phyloP scores from a whole-genome alignment of 2,329 filamentous ascomycete species.

The Ceratocystis harringtonii region DNA sequence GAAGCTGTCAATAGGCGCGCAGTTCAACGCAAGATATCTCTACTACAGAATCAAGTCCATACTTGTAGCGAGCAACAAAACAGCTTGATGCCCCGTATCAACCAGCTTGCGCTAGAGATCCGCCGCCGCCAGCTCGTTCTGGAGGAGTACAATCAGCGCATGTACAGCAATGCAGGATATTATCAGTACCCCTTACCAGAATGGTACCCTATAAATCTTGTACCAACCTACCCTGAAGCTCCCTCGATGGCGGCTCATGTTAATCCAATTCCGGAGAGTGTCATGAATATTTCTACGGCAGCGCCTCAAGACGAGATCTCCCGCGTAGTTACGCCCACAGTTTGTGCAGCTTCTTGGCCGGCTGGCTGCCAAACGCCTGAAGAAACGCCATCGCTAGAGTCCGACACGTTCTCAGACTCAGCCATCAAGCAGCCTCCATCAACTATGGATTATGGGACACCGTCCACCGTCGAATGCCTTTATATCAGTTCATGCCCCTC shows the following conservation, averaged over 20 bases:
- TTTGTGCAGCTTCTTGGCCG: background rate
- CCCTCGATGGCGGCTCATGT: background rate
- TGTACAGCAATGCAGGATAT: background rate
- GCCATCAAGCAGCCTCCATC: slow-evolving; percentile 4
- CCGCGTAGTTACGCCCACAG: background rate
- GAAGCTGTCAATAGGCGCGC: slow-evolving; percentile 8
- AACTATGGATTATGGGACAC: background rate
- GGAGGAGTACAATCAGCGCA: slow-evolving; percentile 14
- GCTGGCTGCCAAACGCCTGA: background rate
- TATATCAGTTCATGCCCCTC: slow-evolving; percentile 13
- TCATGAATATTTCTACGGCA: background rate
- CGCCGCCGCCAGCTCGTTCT: slow-evolving; percentile 14
- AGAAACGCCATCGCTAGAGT: slow-evolving; percentile 11
- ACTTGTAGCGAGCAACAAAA: slow-evolving; percentile 12
- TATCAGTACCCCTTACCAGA: background rate
- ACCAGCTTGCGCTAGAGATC: slow-evolving; percentile 15
- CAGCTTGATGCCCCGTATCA: slow-evolving; percentile 13
- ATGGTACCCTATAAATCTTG: background rate
- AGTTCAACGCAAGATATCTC: slow-evolving; percentile 12
- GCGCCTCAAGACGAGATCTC: background rate
- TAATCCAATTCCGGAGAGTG: background rate
- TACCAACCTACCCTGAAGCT: background rate
- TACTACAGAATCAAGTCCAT: slow-evolving; percentile 10
- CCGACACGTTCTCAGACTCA: slow-evolving; percentile 10
- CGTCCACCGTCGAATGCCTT: background rate